Evolutionary conservation across 2,329 filamentous ascomycete genomes (phyloP).

Genomic region (Penicillium griseofulvum): DNA sequence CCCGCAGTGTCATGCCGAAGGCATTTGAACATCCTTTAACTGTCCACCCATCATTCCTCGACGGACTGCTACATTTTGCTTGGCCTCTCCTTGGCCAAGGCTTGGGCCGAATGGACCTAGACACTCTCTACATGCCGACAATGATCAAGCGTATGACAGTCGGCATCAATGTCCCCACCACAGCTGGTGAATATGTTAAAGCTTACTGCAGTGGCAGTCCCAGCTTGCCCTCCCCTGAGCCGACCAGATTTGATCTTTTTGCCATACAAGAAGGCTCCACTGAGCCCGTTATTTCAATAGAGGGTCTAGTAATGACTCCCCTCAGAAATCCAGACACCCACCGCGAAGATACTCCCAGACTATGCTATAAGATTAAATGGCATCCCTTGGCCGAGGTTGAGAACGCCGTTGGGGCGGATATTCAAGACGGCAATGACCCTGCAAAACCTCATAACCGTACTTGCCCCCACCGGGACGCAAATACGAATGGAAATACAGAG

Average conservation of each 20-base stretch:
- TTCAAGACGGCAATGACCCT: constrained; percentile 2
- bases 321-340: constrained; percentile 18
- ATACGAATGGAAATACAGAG: neutral
- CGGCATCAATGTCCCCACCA: constrained; percentile 13
- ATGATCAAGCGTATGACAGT: constrained; percentile 31
- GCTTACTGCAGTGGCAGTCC: constrained; percentile 23
- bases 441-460: neutral
- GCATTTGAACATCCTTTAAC: constrained; percentile 45
- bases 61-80: constrained; percentile 33
- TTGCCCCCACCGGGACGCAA: neutral
- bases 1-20: constrained; percentile 47
- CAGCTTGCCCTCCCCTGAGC: constrained; percentile 16
- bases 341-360: constrained; percentile 9
- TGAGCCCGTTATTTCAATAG: constrained; percentile 21
- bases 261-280: constrained; percentile 14
- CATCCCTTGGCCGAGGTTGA: constrained; percentile 12
- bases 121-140: constrained; percentile 37
- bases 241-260: constrained; percentile 23
- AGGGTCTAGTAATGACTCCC: constrained; percentile 27
- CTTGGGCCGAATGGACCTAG: constrained; percentile 25
- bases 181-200: constrained; percentile 18
- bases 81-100: constrained; percentile 37
- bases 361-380: constrained; percentile 28
- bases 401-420: neutral
- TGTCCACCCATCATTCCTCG: constrained; percentile 50